These are phyloP conservation scores for Daldinia concentrica DNA, from an alignment of 495 filamentous ascomycete genomes.

Conservation along the genomic window DNA sequence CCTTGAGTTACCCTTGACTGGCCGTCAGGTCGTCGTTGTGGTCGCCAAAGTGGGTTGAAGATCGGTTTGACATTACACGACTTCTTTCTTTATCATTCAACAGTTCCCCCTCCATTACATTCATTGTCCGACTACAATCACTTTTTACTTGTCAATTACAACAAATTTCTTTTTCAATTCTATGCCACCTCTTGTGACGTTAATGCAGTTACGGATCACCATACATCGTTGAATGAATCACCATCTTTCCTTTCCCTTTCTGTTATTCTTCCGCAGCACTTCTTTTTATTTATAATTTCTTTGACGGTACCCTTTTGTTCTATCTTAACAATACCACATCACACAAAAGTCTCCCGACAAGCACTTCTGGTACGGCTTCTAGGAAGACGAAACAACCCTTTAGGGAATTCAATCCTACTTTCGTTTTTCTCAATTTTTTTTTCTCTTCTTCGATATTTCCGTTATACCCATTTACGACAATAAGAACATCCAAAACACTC, in stretches of 20 bases:
- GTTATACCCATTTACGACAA: not conserved
- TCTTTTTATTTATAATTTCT: constrained; percentile 33
- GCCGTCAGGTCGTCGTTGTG: not conserved
- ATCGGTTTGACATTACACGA: constrained; percentile 11
- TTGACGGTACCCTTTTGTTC: constrained; percentile 24
- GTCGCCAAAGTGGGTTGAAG: constrained; percentile 15
- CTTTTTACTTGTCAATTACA: constrained; percentile 5
- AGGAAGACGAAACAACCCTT: constrained; percentile 6
- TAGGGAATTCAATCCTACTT: constrained; percentile 15
- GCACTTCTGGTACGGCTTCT: constrained; percentile 18
- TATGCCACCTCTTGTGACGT: constrained; percentile 17
- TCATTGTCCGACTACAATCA: constrained; percentile 28
- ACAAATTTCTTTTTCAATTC: constrained; percentile 17
- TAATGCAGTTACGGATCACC: constrained; percentile 33
- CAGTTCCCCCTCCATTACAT: constrained; percentile 12
- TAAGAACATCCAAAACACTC: not conserved
- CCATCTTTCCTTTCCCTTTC: constrained; percentile 8
- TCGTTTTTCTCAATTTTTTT: not conserved
- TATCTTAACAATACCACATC: constrained; percentile 17
- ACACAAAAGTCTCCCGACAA: constrained; percentile 1
- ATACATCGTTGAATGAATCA: constrained; percentile 39
- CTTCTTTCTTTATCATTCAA: constrained; percentile 38
- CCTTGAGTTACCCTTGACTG: constrained; percentile 30
- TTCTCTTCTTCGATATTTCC: constrained; percentile 1
- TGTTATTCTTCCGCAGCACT: constrained; percentile 6